These are phyloP conservation scores for Exophiala mesophila DNA, from an alignment of 2,329 filamentous ascomycete genomes.

Conservation along the genomic window DNA sequence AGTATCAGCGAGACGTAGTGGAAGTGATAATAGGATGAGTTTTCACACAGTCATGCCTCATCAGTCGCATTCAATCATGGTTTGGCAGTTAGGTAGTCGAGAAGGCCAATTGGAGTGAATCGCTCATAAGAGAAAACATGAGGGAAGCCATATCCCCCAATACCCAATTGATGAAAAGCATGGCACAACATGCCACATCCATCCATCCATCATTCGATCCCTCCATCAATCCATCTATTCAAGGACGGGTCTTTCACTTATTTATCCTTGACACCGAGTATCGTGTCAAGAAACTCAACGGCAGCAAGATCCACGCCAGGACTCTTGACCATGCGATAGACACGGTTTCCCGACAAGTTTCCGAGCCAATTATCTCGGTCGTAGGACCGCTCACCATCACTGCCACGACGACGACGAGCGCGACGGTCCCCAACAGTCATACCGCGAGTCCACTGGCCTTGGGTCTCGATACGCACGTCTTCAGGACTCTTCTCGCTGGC, in stretches of 20 bases:
- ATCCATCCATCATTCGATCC: not conserved
- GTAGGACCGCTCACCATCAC: conserved; percentile 56
- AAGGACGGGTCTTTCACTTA: conserved; percentile 1
- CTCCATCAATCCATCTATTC: not conserved
- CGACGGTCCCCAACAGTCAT: conserved; percentile 83
- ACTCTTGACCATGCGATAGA: conserved; percentile 66
- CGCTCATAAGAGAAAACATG: no score
- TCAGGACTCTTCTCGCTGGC: conserved; percentile 54
- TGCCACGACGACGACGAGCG: conserved; percentile 40
- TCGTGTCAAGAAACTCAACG: conserved; percentile 10
- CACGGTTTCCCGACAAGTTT: conserved; percentile 67
- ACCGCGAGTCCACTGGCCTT: conserved; percentile 89
- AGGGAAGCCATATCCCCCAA: no score
- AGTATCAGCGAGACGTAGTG: no score
- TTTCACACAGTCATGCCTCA: no score
- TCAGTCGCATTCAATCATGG: no score
- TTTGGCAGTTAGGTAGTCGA: no score
- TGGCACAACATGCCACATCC: no score
- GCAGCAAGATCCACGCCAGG: conserved; percentile 16
- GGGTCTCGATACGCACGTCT: conserved; percentile 84
- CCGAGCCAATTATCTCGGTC: conserved; percentile 77
- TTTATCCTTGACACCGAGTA: no score
- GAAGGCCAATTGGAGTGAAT: no score
- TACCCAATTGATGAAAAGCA: no score
- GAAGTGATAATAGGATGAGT: no score